Evolutionary conservation across 768 basidiomycete genomes (phyloP).

Genomic region (Tylopilus balloui): DNA sequence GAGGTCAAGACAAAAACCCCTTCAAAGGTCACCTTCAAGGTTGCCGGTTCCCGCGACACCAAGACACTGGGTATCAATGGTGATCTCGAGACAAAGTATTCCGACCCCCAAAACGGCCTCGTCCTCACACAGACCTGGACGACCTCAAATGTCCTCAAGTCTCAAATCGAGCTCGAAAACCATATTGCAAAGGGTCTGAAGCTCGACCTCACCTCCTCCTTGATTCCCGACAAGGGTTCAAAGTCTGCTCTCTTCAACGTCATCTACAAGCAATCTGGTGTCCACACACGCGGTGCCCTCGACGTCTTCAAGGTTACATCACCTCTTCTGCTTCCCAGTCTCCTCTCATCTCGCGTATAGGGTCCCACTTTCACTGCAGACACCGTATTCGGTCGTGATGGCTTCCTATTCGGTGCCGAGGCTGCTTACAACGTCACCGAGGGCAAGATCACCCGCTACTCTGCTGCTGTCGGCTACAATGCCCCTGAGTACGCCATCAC

Average conservation of each 20-base stretch:
- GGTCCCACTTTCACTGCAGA: conserved; percentile 98
- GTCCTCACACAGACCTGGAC: conserved; percentile 96
- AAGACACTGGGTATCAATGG: conserved; percentile 72
- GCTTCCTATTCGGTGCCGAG: conserved; percentile 96
- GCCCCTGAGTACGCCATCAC: conserved; percentile 95
- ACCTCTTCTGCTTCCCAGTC: neutral
- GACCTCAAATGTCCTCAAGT: conserved; percentile 87
- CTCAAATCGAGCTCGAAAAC: conserved; percentile 92
- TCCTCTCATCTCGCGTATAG: conserved; percentile 37
- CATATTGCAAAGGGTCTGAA: conserved; percentile 97
- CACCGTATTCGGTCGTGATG: conserved; percentile 91
- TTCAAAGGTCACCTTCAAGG: conserved; percentile 91
- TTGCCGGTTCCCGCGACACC: conserved; percentile 75
- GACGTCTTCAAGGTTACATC: conserved; percentile 87
- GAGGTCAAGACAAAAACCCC: conserved; percentile 90
- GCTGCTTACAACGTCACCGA: conserved; percentile 95
- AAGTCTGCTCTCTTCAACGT: conserved; percentile 83
- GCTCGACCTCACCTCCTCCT: conserved; percentile 79
- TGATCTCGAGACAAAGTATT: conserved; percentile 94
- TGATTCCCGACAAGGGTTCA: conserved; percentile 81
- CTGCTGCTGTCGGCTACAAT: conserved; percentile 89
- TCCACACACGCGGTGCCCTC: conserved; percentile 86
- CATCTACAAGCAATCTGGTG: conserved; percentile 91
- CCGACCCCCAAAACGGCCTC: conserved; percentile 87
- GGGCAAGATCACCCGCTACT: conserved; percentile 88